Base-by-base conservation (phyloP, 2,329 filamentous ascomycete genomes). In the Aspergillus fructus region DNA sequence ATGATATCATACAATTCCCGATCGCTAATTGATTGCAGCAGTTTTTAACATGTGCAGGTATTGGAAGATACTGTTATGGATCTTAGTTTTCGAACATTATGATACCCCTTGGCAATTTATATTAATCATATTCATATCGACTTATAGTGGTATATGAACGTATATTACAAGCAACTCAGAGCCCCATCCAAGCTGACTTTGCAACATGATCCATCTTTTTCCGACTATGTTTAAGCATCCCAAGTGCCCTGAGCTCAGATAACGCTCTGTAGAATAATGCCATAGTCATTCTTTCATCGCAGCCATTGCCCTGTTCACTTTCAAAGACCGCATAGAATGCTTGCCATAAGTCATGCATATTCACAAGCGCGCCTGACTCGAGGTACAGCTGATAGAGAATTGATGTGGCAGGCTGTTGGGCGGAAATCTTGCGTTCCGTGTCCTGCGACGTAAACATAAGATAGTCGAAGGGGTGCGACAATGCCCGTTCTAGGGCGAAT, bases 191-290 rank as follows among this genome's bases (percentile, higher is more conserved):
- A 51, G 81, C 78, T 37, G 92, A 81, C 79, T 97, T 97, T 40
- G 91, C 88, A 64, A 97, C 79, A 75, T 97, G 93, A 71, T 97
- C 94, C 23, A 87, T 85, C 80, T 96, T 96, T 80, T 93, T 96
- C 76, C 89, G 90, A 69, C 89, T 97, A 60, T 84, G 83, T 78
- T 94, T 97, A 60, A 97, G 83, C 75, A 97, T 89, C 7, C 94
- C 94, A 67, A 99, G 80, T 53, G 88, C 85, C 72, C 88, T 89
- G 71, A 99, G 75, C 74, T 99, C 94, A 0, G 93, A 91, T 61
- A 97, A 74, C 5, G 85, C 90, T 59, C 87, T 84, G 74, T 97
- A 97, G 75, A 97, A 99, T 58, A 90, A 77, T 42, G 91, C 86
- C 75, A 91, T 80, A 37, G 71, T 64, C 53, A 71, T 65, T 12